These are phyloP conservation scores for Aegilops umbellulata DNA, from an alignment of 176 grass and related monocot genomes.

Conservation along the genomic window DNA sequence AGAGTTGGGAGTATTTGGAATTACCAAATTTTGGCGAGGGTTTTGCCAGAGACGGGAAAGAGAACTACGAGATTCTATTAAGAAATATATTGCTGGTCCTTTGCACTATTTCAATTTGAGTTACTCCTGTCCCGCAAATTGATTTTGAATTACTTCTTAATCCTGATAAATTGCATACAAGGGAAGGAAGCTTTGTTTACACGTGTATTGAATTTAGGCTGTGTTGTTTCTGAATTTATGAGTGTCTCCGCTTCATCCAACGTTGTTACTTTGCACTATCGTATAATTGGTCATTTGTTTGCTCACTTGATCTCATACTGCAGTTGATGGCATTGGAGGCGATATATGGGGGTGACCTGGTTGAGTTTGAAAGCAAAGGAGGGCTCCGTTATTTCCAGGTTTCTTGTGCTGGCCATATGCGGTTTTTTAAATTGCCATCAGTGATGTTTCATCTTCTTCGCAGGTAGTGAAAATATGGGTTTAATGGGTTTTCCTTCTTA, in stretches of 20 bases:
- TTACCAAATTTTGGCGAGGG: neutral
- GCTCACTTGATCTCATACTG: neutral
- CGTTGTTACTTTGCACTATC: neutral
- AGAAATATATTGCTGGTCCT: no score
- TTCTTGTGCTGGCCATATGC: neutral
- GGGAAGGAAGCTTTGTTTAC: no score
- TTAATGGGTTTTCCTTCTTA: neutral
- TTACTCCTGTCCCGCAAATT: neutral
- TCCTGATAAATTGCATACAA: neutral
- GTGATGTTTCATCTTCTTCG: slow-evolving; percentile 3
- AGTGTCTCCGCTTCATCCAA: neutral
- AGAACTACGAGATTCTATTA: no score
- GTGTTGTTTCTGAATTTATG: neutral
- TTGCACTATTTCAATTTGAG: neutral
- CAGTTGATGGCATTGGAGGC: slow-evolving; percentile 59
- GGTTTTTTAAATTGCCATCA: neutral
- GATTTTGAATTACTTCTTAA: no score
- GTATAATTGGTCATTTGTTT: neutral
- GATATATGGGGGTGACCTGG: slow-evolving; percentile 45
- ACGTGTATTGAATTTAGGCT: no score
- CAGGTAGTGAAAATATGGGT: neutral
- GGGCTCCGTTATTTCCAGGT: slow-evolving; percentile 55
- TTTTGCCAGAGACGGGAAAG: neutral
- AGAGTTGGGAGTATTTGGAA: no score
- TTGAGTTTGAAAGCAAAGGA: slow-evolving; percentile 33